These are phyloP conservation scores for Starmerella ratchasimensis DNA, from an alignment of 805 yeast species.

Conservation along the genomic window DNA sequence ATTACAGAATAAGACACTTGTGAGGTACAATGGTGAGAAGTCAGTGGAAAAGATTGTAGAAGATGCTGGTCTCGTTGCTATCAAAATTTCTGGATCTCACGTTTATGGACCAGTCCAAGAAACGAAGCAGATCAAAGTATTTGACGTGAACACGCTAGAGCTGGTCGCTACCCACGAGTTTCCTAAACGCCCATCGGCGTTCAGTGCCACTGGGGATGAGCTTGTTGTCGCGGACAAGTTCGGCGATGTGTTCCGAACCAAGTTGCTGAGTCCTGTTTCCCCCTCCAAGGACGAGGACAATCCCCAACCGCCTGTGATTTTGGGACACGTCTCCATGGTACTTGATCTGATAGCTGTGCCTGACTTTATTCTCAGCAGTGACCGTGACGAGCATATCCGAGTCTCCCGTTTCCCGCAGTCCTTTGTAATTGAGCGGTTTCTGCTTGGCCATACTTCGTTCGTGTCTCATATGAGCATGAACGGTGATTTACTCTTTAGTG, in stretches of 20 bases:
- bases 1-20: neutral
- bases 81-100: slow-evolving; percentile 39
- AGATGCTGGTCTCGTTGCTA: slow-evolving; percentile 34
- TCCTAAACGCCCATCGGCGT: slow-evolving; percentile 87
- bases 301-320: slow-evolving; percentile 44
- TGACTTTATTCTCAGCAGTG: slow-evolving; percentile 58
- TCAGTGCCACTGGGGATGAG: slow-evolving; percentile 31
- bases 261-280: slow-evolving; percentile 33
- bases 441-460: slow-evolving; percentile 78
- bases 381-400: slow-evolving; percentile 92
- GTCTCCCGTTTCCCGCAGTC: slow-evolving; percentile 68
- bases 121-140: slow-evolving; percentile 65
- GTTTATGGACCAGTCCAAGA: slow-evolving; percentile 65
- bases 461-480: slow-evolving; percentile 53
- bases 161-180: slow-evolving; percentile 58
- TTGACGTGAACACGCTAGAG: slow-evolving; percentile 33
- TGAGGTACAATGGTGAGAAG: neutral
- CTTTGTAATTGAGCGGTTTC: slow-evolving; percentile 63
- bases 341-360: slow-evolving; percentile 42
- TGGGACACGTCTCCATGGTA: slow-evolving; percentile 96
- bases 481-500: slow-evolving; percentile 53
- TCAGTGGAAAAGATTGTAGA: neutral
- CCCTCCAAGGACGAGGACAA: slow-evolving; percentile 22
- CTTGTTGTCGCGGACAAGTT: slow-evolving; percentile 82
- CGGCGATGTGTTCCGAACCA: slow-evolving; percentile 66